Evolutionary conservation across 2,329 filamentous ascomycete genomes (phyloP).

Genomic region (Epichloe gansuensis): DNA sequence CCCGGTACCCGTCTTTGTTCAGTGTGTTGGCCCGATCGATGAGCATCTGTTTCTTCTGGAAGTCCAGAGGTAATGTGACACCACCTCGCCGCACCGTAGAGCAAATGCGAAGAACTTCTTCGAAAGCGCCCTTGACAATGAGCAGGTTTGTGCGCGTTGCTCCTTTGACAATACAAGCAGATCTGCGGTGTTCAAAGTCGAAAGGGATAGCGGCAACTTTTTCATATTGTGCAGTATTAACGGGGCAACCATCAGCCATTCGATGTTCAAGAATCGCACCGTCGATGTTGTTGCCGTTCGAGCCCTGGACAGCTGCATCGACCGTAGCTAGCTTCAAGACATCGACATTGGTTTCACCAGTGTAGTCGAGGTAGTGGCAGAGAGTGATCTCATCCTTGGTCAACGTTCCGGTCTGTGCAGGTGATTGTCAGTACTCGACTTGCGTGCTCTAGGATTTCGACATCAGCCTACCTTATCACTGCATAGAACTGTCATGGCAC

Average conservation of each 20-base stretch:
- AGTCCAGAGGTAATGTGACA: constrained; percentile 9
- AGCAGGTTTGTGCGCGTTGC: constrained; percentile 13
- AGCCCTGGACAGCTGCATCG: constrained; percentile 14
- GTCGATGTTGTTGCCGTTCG: constrained; percentile 18
- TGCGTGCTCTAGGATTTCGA: not conserved
- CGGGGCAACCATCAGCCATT: constrained; percentile 5
- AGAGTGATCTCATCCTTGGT: constrained; percentile 18
- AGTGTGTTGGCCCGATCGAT: constrained; percentile 8
- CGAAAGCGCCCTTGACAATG: constrained; percentile 18
- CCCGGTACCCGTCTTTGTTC: constrained; percentile 12
- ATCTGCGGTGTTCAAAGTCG: constrained; percentile 15
- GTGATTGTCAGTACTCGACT: not conserved
- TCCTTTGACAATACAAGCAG: constrained; percentile 12
- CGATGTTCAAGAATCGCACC: constrained; percentile 12
- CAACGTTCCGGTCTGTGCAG: constrained; percentile 14
- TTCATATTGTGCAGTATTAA: constrained; percentile 12
- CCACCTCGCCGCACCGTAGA: constrained; percentile 8
- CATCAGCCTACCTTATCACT: constrained; percentile 15
- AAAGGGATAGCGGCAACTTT: constrained; percentile 14
- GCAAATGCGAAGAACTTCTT: constrained; percentile 15
- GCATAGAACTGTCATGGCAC: constrained; percentile 18
- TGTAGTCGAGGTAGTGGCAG: constrained; percentile 11
- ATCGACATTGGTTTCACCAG: constrained; percentile 8
- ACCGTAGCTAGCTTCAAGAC: constrained; percentile 16
- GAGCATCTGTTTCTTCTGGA: constrained; percentile 7